Evolutionary conservation across 345 rosid genomes (phyloP).

Genomic region (Populus nigra): DNA sequence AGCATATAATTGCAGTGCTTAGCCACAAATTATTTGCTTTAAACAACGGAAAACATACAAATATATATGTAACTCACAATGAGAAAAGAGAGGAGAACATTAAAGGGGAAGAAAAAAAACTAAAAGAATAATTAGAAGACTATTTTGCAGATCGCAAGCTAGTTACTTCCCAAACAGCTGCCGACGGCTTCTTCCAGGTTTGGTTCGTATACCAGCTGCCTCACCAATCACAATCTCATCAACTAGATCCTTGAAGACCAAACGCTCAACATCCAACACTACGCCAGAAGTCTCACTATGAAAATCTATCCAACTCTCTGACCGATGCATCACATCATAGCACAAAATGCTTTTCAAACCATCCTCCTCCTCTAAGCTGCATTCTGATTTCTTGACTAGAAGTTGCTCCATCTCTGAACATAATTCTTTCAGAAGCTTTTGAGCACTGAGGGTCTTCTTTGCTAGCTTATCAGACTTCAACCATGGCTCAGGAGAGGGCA

Average conservation of each 20-base stretch:
- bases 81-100: not conserved
- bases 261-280: conserved; percentile 73
- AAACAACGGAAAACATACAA: not conserved
- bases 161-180: conserved; percentile 54
- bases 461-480: conserved; percentile 46
- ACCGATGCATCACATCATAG: conserved; percentile 63
- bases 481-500: conserved; percentile 50
- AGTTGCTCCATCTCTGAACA: conserved; percentile 64
- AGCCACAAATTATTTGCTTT: conserved; percentile 27
- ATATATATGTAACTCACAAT: not conserved
- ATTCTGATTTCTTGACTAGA: conserved; percentile 45
- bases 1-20: conserved; percentile 17
- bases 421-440: conserved; percentile 71
- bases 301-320: conserved; percentile 67
- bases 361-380: conserved; percentile 52
- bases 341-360: conserved; percentile 49
- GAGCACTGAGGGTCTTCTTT: conserved; percentile 60
- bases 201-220: conserved; percentile 36
- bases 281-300: conserved; percentile 49
- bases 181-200: conserved; percentile 52
- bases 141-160: not conserved
- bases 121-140: not conserved
- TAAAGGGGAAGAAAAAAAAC: not conserved
- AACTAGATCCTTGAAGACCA: conserved; percentile 79
- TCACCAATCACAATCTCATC: conserved; percentile 63